Base-by-base conservation (phyloP, 768 basidiomycete genomes). In the Dacryopinax spathularia region DNA sequence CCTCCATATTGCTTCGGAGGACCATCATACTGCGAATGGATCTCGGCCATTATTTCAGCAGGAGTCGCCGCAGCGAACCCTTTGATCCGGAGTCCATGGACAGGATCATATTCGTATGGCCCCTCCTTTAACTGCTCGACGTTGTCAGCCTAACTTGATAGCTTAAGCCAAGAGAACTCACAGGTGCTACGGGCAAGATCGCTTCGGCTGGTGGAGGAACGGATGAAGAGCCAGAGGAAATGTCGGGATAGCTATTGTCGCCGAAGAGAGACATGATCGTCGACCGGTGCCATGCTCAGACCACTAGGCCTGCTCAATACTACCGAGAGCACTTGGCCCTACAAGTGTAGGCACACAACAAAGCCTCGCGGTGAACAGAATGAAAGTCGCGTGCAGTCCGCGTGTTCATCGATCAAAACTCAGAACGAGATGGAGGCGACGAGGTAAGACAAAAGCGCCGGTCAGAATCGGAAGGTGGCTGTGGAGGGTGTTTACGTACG, bases 21-120 rank as follows among this genome's bases (percentile, higher is more conserved):
- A 13, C 48, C 48, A 56, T 56, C 48, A 56, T 56, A 56, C 18
- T 56, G 48, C 48, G 48, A 56, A 56, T 56, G 48, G 48, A 56
- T 56, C 48, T 56, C 48, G 5, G 48, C 48, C 5, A 56, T 56
- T 22, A 56, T 56, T 31, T 56, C 48, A 15, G 3, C 25, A 13
- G 48, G 48, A 3, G 48, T 56, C 5, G 48, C 10, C 5, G 22
- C 48, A 15, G 48, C 48, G 31, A 56, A 56, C 20, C 48, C 48
- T 20, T 56, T 56, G 25, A 56, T 56, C 3, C 48, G 48, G 29
- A 56, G 48, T 7, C 48, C 48, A 56, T 31, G 25, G 25, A n/a
- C n/a, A n/a, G 48, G 25, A 29, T 56, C 48, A 18, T 27, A 56
- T 31, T 56, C 48, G 48, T 56, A 56, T 20, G 48, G 48, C 7